Evolutionary conservation across 495 filamentous ascomycete genomes (phyloP).

Genomic region (Talaromyces stipitatus): DNA sequence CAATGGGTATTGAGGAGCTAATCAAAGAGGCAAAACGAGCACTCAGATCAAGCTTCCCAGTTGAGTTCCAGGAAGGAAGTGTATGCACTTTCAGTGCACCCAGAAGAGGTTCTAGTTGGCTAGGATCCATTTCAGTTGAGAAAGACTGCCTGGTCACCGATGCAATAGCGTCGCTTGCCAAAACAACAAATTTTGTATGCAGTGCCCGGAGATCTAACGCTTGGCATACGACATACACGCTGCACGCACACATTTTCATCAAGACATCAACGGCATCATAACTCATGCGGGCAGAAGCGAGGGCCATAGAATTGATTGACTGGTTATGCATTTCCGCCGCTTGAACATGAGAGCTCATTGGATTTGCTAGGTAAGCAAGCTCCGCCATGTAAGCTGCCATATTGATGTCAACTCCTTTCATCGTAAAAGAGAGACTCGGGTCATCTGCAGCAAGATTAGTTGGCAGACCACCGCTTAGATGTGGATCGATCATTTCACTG

Average conservation of each 20-base stretch:
- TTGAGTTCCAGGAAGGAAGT: no score
- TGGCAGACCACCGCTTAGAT: slow-evolving; percentile 45
- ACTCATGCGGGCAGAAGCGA: slow-evolving; percentile 48
- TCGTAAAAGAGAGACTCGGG: slow-evolving; percentile 41
- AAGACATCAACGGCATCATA: slow-evolving; percentile 45
- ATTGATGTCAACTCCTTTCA: slow-evolving; percentile 53
- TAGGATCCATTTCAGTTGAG: no score
- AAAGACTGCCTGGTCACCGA: no score
- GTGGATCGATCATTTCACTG: slow-evolving; percentile 48
- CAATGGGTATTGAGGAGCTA: no score
- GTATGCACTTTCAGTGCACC: no score
- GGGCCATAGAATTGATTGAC: slow-evolving; percentile 50
- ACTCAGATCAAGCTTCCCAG: no score
- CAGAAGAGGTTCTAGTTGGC: no score
- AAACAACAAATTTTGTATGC: background rate
- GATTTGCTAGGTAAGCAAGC: slow-evolving; percentile 44
- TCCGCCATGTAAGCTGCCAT: slow-evolving; percentile 54
- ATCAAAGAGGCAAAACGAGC: no score
- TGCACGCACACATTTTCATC: slow-evolving; percentile 39
- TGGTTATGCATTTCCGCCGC: slow-evolving; percentile 56
- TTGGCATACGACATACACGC: slow-evolving; percentile 42
- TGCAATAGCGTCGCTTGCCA: no score
- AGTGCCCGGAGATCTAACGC: slow-evolving; percentile 28
- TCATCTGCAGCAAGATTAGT: slow-evolving; percentile 50
- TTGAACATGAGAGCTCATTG: slow-evolving; percentile 49